A percentile compares a stretch with the other conserved stretches of the same genome.
phyloP scores from a whole-genome alignment of 2,329 filamentous ascomycete species.

The Fusarium papillatum region DNA sequence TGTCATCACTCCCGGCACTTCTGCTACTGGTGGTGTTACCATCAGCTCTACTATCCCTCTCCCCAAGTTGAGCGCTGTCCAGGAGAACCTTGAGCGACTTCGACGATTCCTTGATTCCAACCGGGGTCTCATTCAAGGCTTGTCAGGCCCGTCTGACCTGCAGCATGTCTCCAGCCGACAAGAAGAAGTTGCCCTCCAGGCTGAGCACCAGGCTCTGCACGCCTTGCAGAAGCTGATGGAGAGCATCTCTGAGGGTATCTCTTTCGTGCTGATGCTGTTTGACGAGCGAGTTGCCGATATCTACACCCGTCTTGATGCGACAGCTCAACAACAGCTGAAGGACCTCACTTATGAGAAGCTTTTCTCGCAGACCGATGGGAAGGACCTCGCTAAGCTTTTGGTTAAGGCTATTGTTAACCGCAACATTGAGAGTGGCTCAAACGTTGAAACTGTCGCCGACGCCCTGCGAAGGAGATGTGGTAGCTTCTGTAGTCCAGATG shows the following conservation, averaged over 20 bases:
- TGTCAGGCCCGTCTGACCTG: slow-evolving; percentile 92
- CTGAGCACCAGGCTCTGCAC: slow-evolving; percentile 93
- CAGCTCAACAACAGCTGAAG: slow-evolving; percentile 76
- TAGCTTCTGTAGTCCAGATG: slow-evolving; percentile 97
- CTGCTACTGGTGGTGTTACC: slow-evolving; percentile 69
- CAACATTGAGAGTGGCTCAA: slow-evolving; percentile 96
- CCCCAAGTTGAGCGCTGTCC: slow-evolving; percentile 80
- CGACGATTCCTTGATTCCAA: slow-evolving; percentile 90
- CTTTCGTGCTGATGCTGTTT: slow-evolving; percentile 94
- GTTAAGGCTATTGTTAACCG: slow-evolving; percentile 99
- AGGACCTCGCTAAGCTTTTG: slow-evolving; percentile 91
- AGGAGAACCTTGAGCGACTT: slow-evolving; percentile 84
- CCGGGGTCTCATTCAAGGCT: slow-evolving; percentile 90
- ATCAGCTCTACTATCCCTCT: slow-evolving; percentile 77
- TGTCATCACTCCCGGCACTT: slow-evolving; percentile 71
- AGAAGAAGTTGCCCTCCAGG: slow-evolving; percentile 92
- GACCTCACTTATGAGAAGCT: slow-evolving; percentile 89
- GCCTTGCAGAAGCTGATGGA: slow-evolving; percentile 88
- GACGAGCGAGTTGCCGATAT: slow-evolving; percentile 95
- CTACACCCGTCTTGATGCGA: slow-evolving; percentile 79
- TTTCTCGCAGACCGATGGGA: slow-evolving; percentile 84
- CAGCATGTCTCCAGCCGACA: slow-evolving; percentile 83
- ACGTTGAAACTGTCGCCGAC: slow-evolving; percentile 97
- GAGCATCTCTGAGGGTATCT: slow-evolving; percentile 95
- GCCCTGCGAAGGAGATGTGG: slow-evolving; percentile 93